Evolutionary conservation across 2,329 filamentous ascomycete species (phyloP).

Genomic region (Clarireedia hainanense): DNA sequence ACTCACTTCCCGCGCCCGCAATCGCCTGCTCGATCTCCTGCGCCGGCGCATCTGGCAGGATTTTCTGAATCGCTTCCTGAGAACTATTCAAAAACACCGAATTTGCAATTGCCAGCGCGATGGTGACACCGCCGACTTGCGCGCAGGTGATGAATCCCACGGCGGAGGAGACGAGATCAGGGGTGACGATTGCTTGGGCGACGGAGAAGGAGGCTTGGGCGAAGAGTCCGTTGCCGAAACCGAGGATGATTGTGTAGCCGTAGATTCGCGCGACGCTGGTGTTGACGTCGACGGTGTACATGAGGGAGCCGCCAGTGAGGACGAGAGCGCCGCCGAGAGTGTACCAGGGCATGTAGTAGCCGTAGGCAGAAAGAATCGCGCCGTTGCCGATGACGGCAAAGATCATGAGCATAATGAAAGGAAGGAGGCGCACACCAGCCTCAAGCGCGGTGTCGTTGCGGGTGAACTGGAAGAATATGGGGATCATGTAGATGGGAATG

Average conservation of each 20-base stretch:
- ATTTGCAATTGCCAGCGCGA: conserved; percentile 33
- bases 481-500: conserved; percentile 34
- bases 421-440: conserved; percentile 31
- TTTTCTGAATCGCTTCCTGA: conserved; percentile 23
- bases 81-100: conserved; percentile 32
- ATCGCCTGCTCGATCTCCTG: conserved; percentile 28
- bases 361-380: conserved; percentile 28
- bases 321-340: conserved; percentile 29
- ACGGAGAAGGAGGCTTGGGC: background rate
- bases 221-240: conserved; percentile 29
- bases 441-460: conserved; percentile 40
- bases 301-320: conserved; percentile 23
- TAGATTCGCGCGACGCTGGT: conserved; percentile 24
- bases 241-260: conserved; percentile 31
- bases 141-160: conserved; percentile 34
- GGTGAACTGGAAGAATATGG: conserved; percentile 45
- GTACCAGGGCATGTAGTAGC: conserved; percentile 35
- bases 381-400: conserved; percentile 30
- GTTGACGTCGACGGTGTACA: conserved; percentile 26
- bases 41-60: conserved; percentile 23
- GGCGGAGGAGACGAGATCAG: conserved; percentile 26
- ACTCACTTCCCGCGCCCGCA: conserved; percentile 19
- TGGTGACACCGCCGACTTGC: conserved; percentile 31
- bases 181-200: conserved; percentile 2
- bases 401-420: conserved; percentile 31